Evolutionary conservation across 495 filamentous ascomycete genomes (phyloP).

Genomic region (Cladorrhinum samala): DNA sequence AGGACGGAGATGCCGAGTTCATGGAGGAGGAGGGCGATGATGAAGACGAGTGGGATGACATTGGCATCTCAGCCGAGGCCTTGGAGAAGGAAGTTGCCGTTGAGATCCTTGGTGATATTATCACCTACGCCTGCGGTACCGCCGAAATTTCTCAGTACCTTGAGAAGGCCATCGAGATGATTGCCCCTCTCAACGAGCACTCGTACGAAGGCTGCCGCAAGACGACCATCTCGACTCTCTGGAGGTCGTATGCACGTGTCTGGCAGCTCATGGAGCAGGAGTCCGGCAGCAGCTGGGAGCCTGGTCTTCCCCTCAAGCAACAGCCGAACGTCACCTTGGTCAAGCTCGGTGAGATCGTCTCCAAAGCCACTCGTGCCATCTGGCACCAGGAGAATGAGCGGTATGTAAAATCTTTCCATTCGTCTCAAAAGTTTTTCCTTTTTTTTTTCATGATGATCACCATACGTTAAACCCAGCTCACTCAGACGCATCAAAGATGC

Average conservation of each 20-base stretch:
- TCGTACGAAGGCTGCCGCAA: constrained; percentile 90
- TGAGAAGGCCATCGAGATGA: constrained; percentile 78
- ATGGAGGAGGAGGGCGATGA: constrained; percentile 63
- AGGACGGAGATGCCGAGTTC: constrained; percentile 53
- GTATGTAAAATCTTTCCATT: constrained; percentile 51
- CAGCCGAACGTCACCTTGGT: constrained; percentile 67
- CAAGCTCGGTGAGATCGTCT: constrained; percentile 83
- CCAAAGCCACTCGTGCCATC: constrained; percentile 73
- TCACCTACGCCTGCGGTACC: constrained; percentile 70
- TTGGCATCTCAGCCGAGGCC: constrained; percentile 74
- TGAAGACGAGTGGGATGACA: constrained; percentile 80
- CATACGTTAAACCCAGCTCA: constrained; percentile 98
- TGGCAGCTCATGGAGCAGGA: constrained; percentile 79
- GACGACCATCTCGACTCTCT: constrained; percentile 80
- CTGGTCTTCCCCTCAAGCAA: constrained; percentile 77
- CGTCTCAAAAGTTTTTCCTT: constrained; percentile 10
- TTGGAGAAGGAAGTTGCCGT: constrained; percentile 96
- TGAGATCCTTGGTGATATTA: constrained; percentile 87
- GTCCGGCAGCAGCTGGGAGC: constrained; percentile 74
- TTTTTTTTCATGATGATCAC: constrained; percentile 68
- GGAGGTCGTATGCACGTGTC: constrained; percentile 87
- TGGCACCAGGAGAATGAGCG: constrained; percentile 89
- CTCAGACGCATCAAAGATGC: constrained; percentile 75
- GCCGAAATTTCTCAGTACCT: constrained; percentile 72
- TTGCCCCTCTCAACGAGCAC: constrained; percentile 77